A percentile compares a stretch with the other conserved stretches of the same genome.
Conservation (phyloP, 148 eudicot species). For the Rhododendron ovatum region DNA sequence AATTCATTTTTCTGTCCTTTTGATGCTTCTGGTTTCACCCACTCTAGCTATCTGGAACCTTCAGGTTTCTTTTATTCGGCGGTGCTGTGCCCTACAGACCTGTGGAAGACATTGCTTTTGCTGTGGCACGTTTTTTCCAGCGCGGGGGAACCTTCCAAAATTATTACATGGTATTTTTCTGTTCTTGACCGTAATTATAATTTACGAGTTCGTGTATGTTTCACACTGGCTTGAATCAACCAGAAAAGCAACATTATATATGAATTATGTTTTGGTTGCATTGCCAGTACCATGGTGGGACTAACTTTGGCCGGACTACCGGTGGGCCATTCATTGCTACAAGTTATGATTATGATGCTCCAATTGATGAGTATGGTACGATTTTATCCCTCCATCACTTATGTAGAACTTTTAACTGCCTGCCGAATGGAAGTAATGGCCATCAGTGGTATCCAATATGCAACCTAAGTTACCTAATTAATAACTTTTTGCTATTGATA, state of each 20-base stretch:
- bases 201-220: background rate
- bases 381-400: constrained; percentile 7
- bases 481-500: background rate
- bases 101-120: constrained; percentile 82
- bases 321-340: constrained; percentile 95
- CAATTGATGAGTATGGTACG: constrained; percentile 91
- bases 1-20: background rate
- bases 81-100: constrained; percentile 77
- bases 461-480: background rate
- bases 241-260: background rate
- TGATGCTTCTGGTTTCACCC: constrained; percentile 3
- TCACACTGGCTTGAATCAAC: background rate
- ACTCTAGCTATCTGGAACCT: constrained; percentile 3
- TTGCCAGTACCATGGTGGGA: constrained; percentile 93
- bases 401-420: background rate
- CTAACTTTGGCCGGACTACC: constrained; percentile 74
- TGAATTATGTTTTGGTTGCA: constrained; percentile 7
- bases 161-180: constrained; percentile 75
- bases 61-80: constrained; percentile 77
- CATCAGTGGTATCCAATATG: background rate
- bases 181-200: background rate
- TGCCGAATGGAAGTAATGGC: background rate
- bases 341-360: constrained; percentile 96
- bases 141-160: constrained; percentile 95
- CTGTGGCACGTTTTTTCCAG: constrained; percentile 91